These are phyloP conservation scores for Planoprotostelium fungivorum DNA, from an alignment of 78 protist species.

Conservation along the genomic window DNA sequence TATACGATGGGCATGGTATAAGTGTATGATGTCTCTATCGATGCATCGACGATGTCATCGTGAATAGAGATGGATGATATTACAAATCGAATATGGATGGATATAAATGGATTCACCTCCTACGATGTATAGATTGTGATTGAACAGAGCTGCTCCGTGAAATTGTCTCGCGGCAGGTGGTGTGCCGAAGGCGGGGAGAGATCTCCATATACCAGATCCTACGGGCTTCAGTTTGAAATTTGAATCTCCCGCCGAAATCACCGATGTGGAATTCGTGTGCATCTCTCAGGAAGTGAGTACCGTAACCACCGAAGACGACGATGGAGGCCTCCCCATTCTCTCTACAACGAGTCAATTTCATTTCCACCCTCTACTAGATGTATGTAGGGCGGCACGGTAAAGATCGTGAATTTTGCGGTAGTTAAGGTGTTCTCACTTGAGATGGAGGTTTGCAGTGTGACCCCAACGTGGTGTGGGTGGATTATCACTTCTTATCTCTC, in stretches of 20 bases:
- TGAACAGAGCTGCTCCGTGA: not conserved
- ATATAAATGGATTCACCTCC: not conserved
- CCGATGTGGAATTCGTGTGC: not conserved
- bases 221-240: not conserved
- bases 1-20: too few relatives aligned
- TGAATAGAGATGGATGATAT: too few relatives aligned
- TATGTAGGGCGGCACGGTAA: not conserved
- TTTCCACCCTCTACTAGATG: not conserved
- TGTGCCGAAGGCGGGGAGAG: not conserved
- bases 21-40: too few relatives aligned
- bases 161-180: not conserved
- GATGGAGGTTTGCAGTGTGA: not conserved
- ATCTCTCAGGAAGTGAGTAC: not conserved
- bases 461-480: not conserved
- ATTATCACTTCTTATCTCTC: not conserved
- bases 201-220: not conserved
- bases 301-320: not conserved
- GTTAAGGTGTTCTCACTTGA: not conserved
- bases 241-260: not conserved
- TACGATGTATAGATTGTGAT: not conserved
- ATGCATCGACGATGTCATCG: too few relatives aligned
- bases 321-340: not conserved
- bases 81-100: too few relatives aligned
- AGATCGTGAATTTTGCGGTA: not conserved
- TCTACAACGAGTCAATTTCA: not conserved